phyloP scores from a whole-genome alignment of 2,329 filamentous ascomycete genomes.

The Metarhizium brunneum region DNA sequence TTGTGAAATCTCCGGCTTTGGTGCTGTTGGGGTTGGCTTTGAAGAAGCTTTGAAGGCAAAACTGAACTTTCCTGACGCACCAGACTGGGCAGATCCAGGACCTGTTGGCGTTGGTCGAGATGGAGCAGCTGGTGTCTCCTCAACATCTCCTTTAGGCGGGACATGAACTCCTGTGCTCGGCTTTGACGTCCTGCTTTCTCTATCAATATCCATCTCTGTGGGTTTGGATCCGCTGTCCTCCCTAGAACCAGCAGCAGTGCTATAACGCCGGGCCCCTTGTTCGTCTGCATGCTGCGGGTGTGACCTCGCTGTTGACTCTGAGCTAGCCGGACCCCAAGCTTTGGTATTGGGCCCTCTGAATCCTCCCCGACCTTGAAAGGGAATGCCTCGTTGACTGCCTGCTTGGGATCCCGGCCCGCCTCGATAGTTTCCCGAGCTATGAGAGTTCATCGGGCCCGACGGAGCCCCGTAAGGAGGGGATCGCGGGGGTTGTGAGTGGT shows the following conservation, averaged over 20 bases:
- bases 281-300: conserved; percentile 9
- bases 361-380: conserved; percentile 45
- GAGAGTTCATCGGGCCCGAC: conserved; percentile 46
- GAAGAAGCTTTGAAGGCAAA: conserved; percentile 81
- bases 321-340: conserved; percentile 56
- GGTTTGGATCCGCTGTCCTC: background rate
- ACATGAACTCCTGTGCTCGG: background rate
- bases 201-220: background rate
- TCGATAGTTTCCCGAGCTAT: conserved; percentile 36
- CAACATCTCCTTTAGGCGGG: background rate
- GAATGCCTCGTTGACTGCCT: conserved; percentile 40
- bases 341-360: conserved; percentile 54
- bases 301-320: conserved; percentile 12
- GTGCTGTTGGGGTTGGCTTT: conserved; percentile 45
- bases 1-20: conserved; percentile 57
- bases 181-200: background rate
- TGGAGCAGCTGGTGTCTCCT: background rate
- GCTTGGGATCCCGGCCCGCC: background rate
- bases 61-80: conserved; percentile 64
- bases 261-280: conserved; percentile 11
- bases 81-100: conserved; percentile 37
- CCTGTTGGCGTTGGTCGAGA: conserved; percentile 21
- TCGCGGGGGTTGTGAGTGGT: conserved; percentile 36
- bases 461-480: conserved; percentile 48
- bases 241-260: conserved; percentile 1